Conservation (phyloP, 2,329 filamentous ascomycete species). For the Zymoseptoria passerinii region DNA sequence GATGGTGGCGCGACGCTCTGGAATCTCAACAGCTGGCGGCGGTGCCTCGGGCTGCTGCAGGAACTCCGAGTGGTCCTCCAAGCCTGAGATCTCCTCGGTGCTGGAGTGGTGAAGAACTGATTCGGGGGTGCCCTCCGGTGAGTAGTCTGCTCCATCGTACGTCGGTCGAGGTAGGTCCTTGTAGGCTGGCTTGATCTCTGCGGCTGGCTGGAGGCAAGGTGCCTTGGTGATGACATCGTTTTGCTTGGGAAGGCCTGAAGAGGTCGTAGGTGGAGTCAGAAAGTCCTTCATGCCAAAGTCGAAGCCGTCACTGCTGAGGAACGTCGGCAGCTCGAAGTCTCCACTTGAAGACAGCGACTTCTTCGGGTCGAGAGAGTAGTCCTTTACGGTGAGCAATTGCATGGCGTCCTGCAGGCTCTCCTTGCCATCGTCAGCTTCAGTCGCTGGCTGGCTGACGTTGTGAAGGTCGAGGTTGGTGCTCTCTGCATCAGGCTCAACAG, state of each 20-base stretch:
- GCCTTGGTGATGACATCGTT: conserved; percentile 15
- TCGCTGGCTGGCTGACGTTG: not conserved
- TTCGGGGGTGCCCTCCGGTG: conserved; percentile 60
- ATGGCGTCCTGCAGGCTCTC: conserved; percentile 29
- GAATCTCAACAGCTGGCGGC: conserved; percentile 42
- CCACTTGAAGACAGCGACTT: not conserved
- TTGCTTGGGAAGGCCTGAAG: conserved; percentile 16
- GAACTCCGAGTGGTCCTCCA: conserved; percentile 13
- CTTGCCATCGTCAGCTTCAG: conserved; percentile 21
- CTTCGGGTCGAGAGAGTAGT: conserved; percentile 18
- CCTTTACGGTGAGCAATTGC: conserved; percentile 28
- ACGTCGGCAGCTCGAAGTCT: conserved; percentile 19
- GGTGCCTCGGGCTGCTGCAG: conserved; percentile 10
- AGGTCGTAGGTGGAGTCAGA: conserved; percentile 38
- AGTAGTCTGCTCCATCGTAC: conserved; percentile 18
- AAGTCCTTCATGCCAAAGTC: conserved; percentile 49
- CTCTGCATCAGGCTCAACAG: conserved; percentile 27
- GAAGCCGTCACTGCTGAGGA: conserved; percentile 43
- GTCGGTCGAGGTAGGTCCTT: conserved; percentile 17
- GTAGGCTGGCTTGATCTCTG: conserved; percentile 15
- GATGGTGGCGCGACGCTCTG: conserved; percentile 78
- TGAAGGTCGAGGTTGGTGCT: conserved; percentile 17
- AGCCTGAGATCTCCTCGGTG: conserved; percentile 29
- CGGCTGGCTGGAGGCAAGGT: conserved; percentile 19
- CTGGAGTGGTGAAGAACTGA: conserved; percentile 77